Evolutionary conservation across 2,329 filamentous ascomycete genomes (phyloP).

Genomic region (Ophiosphaerella korrae): DNA sequence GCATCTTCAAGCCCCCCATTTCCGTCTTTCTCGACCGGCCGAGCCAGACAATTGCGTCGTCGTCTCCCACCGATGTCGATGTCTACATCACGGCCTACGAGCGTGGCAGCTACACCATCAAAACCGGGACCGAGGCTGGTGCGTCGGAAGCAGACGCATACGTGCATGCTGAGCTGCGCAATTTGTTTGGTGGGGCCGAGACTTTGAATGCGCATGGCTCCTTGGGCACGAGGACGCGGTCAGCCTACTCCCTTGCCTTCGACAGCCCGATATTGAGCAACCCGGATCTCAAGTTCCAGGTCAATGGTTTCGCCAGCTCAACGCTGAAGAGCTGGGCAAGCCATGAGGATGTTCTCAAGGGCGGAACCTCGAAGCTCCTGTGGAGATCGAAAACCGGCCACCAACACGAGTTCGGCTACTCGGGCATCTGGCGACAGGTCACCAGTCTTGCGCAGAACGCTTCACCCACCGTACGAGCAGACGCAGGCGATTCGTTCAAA

Average conservation of each 20-base stretch:
- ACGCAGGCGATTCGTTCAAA: conserved; percentile 91
- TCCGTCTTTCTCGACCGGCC: conserved; percentile 82
- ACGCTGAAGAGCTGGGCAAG: conserved; percentile 92
- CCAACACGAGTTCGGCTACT: conserved; percentile 79
- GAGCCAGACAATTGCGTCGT: conserved; percentile 68
- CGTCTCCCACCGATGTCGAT: conserved; percentile 77
- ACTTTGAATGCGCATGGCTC: conserved; percentile 85
- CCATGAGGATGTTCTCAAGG: conserved; percentile 86
- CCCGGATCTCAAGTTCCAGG: conserved; percentile 76
- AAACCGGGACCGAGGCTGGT: conserved; percentile 92
- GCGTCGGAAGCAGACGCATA: conserved; percentile 95
- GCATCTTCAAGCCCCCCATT: conserved; percentile 85
- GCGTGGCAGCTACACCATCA: conserved; percentile 81
- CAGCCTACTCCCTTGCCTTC: conserved; percentile 86
- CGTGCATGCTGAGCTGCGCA: conserved; percentile 82
- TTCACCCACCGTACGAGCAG: conserved; percentile 78
- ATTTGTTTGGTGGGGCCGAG: conserved; percentile 93
- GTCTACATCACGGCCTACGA: conserved; percentile 80
- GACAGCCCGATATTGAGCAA: conserved; percentile 83
- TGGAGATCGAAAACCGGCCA: conserved; percentile 71
- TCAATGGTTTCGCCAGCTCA: conserved; percentile 81
- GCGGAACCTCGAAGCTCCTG: conserved; percentile 74
- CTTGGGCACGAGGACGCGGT: conserved; percentile 85
- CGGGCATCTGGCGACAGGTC: conserved; percentile 83
- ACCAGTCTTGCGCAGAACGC: conserved; percentile 77